These are phyloP conservation scores for Nicotiana tabacum DNA, from an alignment of 257 asterid species.

Conservation along the genomic window DNA sequence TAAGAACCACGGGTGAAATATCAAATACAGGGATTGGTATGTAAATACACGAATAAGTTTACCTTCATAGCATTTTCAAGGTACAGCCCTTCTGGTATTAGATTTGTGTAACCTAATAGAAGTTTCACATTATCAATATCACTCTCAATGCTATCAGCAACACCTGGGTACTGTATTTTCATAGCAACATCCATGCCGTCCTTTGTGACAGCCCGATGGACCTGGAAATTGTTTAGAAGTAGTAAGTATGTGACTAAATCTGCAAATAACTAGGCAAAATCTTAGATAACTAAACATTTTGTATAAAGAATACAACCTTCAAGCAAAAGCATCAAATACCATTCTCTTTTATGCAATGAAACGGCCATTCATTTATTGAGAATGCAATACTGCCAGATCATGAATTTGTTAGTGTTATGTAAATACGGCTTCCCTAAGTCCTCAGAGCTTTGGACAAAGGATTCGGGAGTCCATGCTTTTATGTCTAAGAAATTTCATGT, in stretches of 20 bases:
- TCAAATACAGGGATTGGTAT: background rate
- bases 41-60: background rate
- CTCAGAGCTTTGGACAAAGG: background rate
- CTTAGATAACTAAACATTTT: conserved; percentile 9
- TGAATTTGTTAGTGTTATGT: background rate
- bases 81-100: conserved; percentile 73
- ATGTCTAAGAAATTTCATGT: background rate
- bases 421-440: background rate
- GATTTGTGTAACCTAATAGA: conserved; percentile 69
- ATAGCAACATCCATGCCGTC: conserved; percentile 86
- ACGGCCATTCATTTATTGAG: background rate
- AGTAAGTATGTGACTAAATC: background rate
- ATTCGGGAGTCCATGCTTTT: background rate
- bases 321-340: background rate
- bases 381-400: background rate
- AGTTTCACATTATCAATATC: conserved; percentile 89
- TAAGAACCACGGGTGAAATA: background rate
- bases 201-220: conserved; percentile 75
- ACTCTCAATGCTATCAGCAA: conserved; percentile 97
- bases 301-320: conserved; percentile 12
- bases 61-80: conserved; percentile 97
- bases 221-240: conserved; percentile 41
- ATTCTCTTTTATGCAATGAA: background rate
- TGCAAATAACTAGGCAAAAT: background rate
- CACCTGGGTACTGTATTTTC: conserved; percentile 98